Conservation (phyloP, 1,284 basidiomycete species). For the Trametes versicolor region DNA sequence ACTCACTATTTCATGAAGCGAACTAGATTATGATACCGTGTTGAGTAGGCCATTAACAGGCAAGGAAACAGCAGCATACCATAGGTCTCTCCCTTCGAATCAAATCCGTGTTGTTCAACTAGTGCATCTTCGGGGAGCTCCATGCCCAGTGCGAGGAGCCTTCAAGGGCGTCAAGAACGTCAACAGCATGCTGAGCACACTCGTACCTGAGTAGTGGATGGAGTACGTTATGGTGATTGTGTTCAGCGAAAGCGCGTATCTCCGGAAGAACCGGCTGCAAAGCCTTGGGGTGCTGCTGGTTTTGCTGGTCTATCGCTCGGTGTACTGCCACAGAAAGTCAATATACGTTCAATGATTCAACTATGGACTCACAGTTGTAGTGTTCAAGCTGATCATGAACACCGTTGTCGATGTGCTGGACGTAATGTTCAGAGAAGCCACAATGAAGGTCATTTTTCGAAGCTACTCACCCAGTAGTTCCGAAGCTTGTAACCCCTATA, state of each 20-base stretch:
- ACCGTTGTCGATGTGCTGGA: conserved; percentile 62
- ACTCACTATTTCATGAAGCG: conserved; percentile 51
- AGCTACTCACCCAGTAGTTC: conserved; percentile 58
- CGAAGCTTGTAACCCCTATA: conserved; percentile 70
- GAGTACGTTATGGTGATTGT: conserved; percentile 45
- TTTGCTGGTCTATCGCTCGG: conserved; percentile 21
- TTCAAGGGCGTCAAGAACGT: conserved; percentile 31
- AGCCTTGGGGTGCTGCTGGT: conserved; percentile 46
- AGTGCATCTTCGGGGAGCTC: conserved; percentile 47
- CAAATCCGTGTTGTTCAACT: conserved; percentile 48
- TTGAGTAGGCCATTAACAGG: not conserved
- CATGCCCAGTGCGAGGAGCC: conserved; percentile 53
- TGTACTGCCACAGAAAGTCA: not conserved
- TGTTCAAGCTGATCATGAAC: conserved; percentile 69
- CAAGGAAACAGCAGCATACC: conserved; percentile 26
- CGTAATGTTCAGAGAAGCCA: not conserved
- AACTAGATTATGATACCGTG: conserved; percentile 24
- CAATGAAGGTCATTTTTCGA: too few species aligned
- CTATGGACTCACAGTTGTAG: conserved; percentile 58
- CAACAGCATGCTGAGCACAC: not conserved
- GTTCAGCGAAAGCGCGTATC: conserved; percentile 46
- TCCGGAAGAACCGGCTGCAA: conserved; percentile 54
- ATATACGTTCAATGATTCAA: conserved; percentile 9
- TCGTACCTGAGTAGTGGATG: conserved; percentile 35
- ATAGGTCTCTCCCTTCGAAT: conserved; percentile 38